Conservation (phyloP, 2,329 filamentous ascomycete genomes). For the Arachnomyces sp. region DNA sequence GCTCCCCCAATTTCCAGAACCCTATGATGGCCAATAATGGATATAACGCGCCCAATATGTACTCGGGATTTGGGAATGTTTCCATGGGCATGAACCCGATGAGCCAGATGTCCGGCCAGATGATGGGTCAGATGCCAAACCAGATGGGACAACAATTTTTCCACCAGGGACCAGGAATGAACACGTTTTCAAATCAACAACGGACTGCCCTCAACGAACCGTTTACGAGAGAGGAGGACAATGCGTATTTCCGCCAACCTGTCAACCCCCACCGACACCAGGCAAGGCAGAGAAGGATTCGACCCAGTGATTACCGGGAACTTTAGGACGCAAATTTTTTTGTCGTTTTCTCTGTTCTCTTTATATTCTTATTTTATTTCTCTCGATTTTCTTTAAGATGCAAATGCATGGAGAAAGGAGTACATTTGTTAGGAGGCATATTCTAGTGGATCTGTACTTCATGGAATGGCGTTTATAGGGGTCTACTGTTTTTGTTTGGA, state of each 20-base stretch:
- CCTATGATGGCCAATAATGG: conserved; percentile 24
- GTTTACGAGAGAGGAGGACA: conserved; percentile 63
- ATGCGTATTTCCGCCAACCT: conserved; percentile 90
- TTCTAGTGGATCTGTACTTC: no score
- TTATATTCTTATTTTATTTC: no score
- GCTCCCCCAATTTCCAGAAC: conserved; percentile 21
- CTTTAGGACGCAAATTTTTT: conserved; percentile 42
- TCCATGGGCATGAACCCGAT: conserved; percentile 34
- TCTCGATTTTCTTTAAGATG: no score
- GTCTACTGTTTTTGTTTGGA: no score
- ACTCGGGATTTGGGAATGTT: conserved; percentile 22
- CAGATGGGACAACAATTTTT: conserved; percentile 24
- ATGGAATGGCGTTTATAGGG: no score
- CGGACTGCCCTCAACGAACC: conserved; percentile 46
- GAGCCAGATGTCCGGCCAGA: conserved; percentile 21
- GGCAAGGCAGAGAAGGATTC: conserved; percentile 67
- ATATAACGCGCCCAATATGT: conserved; percentile 28
- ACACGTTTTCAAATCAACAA: conserved; percentile 52
- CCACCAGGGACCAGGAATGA: conserved; percentile 26
- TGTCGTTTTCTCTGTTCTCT: no score
- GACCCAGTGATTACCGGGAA: conserved; percentile 87
- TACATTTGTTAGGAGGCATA: no score
- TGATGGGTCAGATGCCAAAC: conserved; percentile 25
- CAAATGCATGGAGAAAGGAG: no score
- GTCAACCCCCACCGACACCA: conserved; percentile 90